Conservation (phyloP, 2,329 filamentous ascomycete species). For the Paecilomyces sp. region DNA sequence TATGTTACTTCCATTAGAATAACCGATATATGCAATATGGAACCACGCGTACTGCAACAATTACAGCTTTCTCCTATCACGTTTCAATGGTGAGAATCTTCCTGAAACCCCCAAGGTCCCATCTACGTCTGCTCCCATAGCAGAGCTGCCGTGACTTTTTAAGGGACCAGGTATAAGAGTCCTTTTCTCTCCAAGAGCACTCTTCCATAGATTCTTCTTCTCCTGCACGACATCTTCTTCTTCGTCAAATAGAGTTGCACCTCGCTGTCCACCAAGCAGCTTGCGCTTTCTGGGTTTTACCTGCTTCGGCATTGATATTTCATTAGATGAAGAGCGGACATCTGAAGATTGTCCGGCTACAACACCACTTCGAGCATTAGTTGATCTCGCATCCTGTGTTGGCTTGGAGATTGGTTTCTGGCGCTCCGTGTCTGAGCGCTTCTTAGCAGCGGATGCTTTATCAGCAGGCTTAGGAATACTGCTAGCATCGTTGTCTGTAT, state of each 20-base stretch:
- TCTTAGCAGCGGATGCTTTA: neutral
- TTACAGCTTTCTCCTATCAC: slow-evolving; percentile 49
- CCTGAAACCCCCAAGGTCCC: slow-evolving; percentile 43
- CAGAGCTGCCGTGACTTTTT: slow-evolving; percentile 7
- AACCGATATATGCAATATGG: neutral
- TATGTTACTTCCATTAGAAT: neutral
- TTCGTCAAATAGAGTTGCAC: slow-evolving; percentile 63
- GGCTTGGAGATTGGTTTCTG: neutral
- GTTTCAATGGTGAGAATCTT: slow-evolving; percentile 66
- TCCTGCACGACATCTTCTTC: slow-evolving; percentile 49
- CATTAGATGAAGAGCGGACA: slow-evolving; percentile 11
- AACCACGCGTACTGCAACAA: neutral
- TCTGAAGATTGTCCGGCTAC: slow-evolving; percentile 24
- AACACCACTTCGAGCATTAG: neutral
- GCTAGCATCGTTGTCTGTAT: neutral
- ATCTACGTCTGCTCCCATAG: slow-evolving; percentile 6
- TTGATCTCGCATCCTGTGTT: neutral
- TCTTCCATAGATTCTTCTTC: slow-evolving; percentile 19
- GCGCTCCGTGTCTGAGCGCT: neutral
- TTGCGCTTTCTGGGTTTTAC: slow-evolving; percentile 64
- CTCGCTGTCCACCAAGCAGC: slow-evolving; percentile 54
- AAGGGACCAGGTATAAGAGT: slow-evolving; percentile 10
- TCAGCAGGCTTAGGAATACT: neutral
- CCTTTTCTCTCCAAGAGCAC: slow-evolving; percentile 14
- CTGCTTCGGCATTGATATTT: slow-evolving; percentile 18